Percentiles rank a stretch among this genome's conserved stretches.
These are phyloP conservation scores for Starmerella bacillaris DNA, from an alignment of 805 yeast species.

Conservation along the genomic window DNA sequence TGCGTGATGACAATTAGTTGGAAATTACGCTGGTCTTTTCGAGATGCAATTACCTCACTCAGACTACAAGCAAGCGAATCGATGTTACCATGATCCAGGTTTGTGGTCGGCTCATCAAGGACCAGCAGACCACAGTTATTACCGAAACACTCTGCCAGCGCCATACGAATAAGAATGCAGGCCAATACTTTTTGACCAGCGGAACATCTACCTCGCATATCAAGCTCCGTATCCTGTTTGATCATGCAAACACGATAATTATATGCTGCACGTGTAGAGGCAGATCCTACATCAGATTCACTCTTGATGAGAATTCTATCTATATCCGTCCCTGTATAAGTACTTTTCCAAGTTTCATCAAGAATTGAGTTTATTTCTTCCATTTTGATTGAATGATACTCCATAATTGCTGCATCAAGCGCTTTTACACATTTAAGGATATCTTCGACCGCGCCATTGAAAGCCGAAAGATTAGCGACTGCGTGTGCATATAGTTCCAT, in stretches of 20 bases:
- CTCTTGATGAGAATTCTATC: slow-evolving; percentile 76
- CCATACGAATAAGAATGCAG: slow-evolving; percentile 73
- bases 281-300: slow-evolving; percentile 38
- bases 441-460: slow-evolving; percentile 60
- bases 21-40: slow-evolving; percentile 69
- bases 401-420: slow-evolving; percentile 83
- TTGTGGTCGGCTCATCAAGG: slow-evolving; percentile 94
- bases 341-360: slow-evolving; percentile 83
- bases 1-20: slow-evolving; percentile 92
- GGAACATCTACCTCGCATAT: slow-evolving; percentile 95
- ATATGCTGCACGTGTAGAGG: slow-evolving; percentile 37
- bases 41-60: slow-evolving; percentile 50
- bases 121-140: slow-evolving; percentile 89
- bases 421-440: slow-evolving; percentile 66
- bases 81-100: slow-evolving; percentile 74
- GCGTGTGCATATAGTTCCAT: slow-evolving; percentile 47
- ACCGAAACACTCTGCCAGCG: slow-evolving; percentile 91
- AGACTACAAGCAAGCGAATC: slow-evolving; percentile 73
- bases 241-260: slow-evolving; percentile 91
- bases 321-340: slow-evolving; percentile 89
- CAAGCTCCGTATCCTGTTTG: slow-evolving; percentile 77
- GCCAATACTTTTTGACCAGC: slow-evolving; percentile 96
- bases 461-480: slow-evolving; percentile 60
- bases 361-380: slow-evolving; percentile 72
- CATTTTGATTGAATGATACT: slow-evolving; percentile 80